phyloP scores from a whole-genome alignment of 1,284 basidiomycete species.

The Cutaneotrichosporon arboriforme region DNA sequence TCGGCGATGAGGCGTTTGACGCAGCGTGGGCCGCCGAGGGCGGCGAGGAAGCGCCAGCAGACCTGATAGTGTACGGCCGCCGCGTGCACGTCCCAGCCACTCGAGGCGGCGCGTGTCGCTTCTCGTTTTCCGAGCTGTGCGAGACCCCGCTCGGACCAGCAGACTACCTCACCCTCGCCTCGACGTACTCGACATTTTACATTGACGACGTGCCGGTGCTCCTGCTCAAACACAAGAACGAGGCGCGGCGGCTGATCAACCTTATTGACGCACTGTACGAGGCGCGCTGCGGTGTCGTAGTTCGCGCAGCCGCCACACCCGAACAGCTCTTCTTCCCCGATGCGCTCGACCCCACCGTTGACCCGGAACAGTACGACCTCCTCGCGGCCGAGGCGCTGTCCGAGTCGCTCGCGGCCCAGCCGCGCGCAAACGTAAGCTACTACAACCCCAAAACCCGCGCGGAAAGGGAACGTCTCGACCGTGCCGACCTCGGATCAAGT shows the following conservation, averaged over 20 bases:
- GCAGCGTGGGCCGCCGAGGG: constrained; percentile 30
- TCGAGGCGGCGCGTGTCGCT: constrained; percentile 51
- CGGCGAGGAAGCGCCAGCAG: constrained; percentile 12
- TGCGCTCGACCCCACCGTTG: constrained; percentile 30
- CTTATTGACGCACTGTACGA: constrained; percentile 63
- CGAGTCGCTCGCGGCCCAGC: constrained; percentile 55
- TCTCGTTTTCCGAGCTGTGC: constrained; percentile 61
- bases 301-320: constrained; percentile 53
- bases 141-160: constrained; percentile 63
- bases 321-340: constrained; percentile 62
- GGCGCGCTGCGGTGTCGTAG: constrained; percentile 43
- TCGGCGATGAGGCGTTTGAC: constrained; percentile 37
- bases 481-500: constrained; percentile 46
- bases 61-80: constrained; percentile 54
- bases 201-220: constrained; percentile 60
- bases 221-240: constrained; percentile 57
- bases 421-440: constrained; percentile 59
- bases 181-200: constrained; percentile 57
- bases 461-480: constrained; percentile 34
- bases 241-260: constrained; percentile 65
- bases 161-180: constrained; percentile 63
- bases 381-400: constrained; percentile 58
- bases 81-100: constrained; percentile 54
- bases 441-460: constrained; percentile 49
- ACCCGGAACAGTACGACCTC: constrained; percentile 41